Evolutionary conservation across 1,284 basidiomycete species (phyloP).

Genomic region (Rhizoctonia solani): DNA sequence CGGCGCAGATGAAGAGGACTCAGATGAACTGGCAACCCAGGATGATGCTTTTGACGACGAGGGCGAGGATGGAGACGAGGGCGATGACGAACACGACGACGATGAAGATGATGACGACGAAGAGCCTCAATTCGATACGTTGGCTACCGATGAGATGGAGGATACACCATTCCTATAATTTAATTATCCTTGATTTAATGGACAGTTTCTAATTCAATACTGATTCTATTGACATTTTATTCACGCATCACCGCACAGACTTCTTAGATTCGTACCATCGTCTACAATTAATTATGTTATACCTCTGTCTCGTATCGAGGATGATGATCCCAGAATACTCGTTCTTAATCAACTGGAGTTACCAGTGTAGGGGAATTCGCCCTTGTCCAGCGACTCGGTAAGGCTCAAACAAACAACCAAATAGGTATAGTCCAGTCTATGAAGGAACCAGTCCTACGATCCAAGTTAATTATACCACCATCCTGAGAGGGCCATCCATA

Average conservation of each 20-base stretch:
- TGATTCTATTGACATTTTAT: neutral
- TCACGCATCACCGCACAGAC: constrained; percentile 28
- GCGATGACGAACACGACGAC: constrained; percentile 47
- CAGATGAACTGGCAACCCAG: constrained; percentile 43
- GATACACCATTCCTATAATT: constrained; percentile 72
- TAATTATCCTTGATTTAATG: constrained; percentile 6
- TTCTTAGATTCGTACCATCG: constrained; percentile 6
- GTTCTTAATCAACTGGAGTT: constrained; percentile 3
- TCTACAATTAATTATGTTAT: constrained; percentile 25
- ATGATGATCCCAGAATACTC: neutral
- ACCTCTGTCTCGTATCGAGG: too few species aligned
- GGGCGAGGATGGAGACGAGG: constrained; percentile 42
- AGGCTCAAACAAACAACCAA: neutral
- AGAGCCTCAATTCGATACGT: constrained; percentile 71
- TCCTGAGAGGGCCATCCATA: neutral
- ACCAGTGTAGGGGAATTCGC: constrained; percentile 3
- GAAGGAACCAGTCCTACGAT: constrained; percentile 8
- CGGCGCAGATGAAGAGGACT: constrained; percentile 42
- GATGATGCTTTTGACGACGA: constrained; percentile 29
- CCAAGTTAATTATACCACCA: constrained; percentile 3
- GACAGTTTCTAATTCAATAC: neutral
- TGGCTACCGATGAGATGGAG: constrained; percentile 83
- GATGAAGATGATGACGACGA: constrained; percentile 53
- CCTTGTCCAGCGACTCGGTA: constrained; percentile 13
- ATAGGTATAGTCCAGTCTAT: constrained; percentile 21